A percentile compares a stretch with the other conserved stretches of the same genome.
phyloP scores from a whole-genome alignment of 139 green algal species.

The Eudorina sp. region DNA sequence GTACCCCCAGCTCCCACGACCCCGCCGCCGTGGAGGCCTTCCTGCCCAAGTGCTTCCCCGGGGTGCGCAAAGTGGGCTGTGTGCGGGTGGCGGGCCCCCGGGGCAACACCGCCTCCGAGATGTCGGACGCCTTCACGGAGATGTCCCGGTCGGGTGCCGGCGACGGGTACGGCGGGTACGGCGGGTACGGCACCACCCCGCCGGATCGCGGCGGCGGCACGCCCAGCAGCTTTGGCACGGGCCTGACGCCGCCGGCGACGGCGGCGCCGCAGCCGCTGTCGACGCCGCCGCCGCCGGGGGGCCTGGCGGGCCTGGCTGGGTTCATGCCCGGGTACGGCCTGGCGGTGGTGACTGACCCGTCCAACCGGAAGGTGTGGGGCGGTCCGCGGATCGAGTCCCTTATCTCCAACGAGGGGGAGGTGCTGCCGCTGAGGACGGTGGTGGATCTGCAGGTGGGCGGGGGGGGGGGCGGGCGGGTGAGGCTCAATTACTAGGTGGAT shows the following conservation, averaged over 20 bases:
- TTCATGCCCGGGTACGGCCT: slow-evolving; percentile 7
- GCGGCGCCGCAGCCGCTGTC: neutral
- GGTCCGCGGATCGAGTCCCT: slow-evolving; percentile 53
- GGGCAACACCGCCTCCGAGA: neutral
- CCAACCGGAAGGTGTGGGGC: neutral
- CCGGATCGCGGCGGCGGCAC: neutral
- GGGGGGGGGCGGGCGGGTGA: neutral
- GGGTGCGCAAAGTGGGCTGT: slow-evolving; percentile 48
- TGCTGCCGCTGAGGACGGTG: slow-evolving; percentile 42
- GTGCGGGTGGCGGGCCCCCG: neutral
- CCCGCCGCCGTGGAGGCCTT: slow-evolving; percentile 58
- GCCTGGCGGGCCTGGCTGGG: slow-evolving; percentile 3
- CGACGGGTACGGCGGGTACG: neutral
- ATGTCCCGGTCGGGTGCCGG: neutral
- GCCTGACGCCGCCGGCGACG: too few species aligned
- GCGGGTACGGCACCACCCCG: neutral
- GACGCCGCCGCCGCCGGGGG: neutral
- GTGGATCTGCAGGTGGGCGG: slow-evolving; percentile 54
- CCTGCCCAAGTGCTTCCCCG: slow-evolving; percentile 66
- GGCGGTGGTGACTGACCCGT: neutral
- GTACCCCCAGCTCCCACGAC: slow-evolving; percentile 43
- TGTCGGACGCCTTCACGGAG: neutral
- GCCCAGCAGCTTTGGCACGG: too few species aligned
- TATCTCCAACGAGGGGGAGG: slow-evolving; percentile 55
- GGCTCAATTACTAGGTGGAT: too few species aligned